phyloP scores from a whole-genome alignment of 2,329 filamentous ascomycete species.

The Ascochyta fabae region DNA sequence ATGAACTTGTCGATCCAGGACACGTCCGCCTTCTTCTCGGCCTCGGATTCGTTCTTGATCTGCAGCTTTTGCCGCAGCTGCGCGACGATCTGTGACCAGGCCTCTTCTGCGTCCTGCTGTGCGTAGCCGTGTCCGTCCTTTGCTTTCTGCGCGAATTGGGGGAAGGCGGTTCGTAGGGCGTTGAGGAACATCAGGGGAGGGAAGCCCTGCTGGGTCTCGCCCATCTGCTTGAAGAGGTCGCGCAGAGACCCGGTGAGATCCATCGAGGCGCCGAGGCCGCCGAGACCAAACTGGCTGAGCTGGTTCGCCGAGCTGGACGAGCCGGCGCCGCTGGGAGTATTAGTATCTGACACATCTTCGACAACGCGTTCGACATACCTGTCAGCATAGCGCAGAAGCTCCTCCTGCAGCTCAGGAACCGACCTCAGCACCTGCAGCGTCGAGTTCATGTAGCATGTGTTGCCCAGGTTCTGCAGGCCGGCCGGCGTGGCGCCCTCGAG shows the following conservation, averaged over 20 bases:
- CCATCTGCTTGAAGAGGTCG: slow-evolving; percentile 88
- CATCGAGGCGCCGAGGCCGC: slow-evolving; percentile 64
- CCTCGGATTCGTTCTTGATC: slow-evolving; percentile 60
- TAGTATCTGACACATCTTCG: slow-evolving; percentile 5
- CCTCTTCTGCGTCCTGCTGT: slow-evolving; percentile 98
- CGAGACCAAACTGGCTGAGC: slow-evolving; percentile 60
- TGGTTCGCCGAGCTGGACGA: slow-evolving; percentile 41
- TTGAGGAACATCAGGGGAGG: slow-evolving; percentile 82
- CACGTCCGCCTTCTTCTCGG: slow-evolving; percentile 50
- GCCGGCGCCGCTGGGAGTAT: slow-evolving; percentile 38
- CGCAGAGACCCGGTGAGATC: slow-evolving; percentile 81
- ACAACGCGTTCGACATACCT: slow-evolving; percentile 33
- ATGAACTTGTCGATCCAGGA: slow-evolving; percentile 93
- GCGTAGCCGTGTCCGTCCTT: slow-evolving; percentile 84
- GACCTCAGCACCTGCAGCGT: slow-evolving; percentile 89
- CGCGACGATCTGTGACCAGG: slow-evolving; percentile 93
- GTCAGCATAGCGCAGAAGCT: slow-evolving; percentile 69
- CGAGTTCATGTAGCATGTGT: slow-evolving; percentile 98
- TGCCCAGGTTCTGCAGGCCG: slow-evolving; percentile 89
- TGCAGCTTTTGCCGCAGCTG: slow-evolving; percentile 81
- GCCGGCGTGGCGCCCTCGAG: slow-evolving; percentile 84
- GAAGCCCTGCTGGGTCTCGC: slow-evolving; percentile 85
- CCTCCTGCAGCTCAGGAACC: slow-evolving; percentile 88
- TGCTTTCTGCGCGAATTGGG: slow-evolving; percentile 90
- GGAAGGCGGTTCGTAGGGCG: slow-evolving; percentile 78